Percentiles rank a stretch among this genome's conserved stretches.
phyloP scores from a whole-genome alignment of 345 rosid genomes.

The Citrus hindsii region DNA sequence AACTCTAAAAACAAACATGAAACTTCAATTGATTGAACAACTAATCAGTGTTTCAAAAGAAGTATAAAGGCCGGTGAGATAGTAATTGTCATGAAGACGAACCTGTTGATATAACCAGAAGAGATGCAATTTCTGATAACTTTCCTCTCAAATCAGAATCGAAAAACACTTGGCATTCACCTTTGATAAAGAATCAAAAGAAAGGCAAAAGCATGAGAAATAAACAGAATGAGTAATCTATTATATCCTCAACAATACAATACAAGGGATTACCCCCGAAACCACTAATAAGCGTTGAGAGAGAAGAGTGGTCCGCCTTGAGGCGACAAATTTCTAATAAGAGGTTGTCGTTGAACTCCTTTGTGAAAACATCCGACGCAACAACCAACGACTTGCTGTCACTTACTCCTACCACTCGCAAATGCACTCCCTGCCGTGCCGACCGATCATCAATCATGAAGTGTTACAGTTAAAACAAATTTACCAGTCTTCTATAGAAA shows the following conservation, averaged over 20 bases:
- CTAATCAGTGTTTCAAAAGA: neutral
- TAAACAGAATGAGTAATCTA: neutral
- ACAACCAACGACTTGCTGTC: slow-evolving; percentile 66
- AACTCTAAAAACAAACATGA: neutral
- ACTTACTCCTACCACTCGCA: slow-evolving; percentile 77
- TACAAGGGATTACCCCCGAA: slow-evolving; percentile 33
- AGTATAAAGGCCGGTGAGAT: neutral
- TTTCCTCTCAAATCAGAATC: slow-evolving; percentile 36
- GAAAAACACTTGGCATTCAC: slow-evolving; percentile 35
- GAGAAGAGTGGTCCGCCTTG: slow-evolving; percentile 54
- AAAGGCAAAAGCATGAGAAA: neutral
- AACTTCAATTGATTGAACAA: neutral
- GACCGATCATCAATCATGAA: neutral
- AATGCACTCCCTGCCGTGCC: slow-evolving; percentile 54
- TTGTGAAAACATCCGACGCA: slow-evolving; percentile 38
- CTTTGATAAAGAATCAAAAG: slow-evolving; percentile 17
- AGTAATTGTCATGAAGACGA: slow-evolving; percentile 4
- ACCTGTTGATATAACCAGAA: slow-evolving; percentile 76
- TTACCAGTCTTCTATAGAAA: neutral
- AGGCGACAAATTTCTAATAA: slow-evolving; percentile 55
- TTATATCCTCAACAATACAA: neutral
- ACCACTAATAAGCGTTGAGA: slow-evolving; percentile 36
- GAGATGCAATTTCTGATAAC: slow-evolving; percentile 46
- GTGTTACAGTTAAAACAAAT: neutral
- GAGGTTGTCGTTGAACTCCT: slow-evolving; percentile 52